A percentile compares a stretch with the other conserved stretches of the same genome.
Conservation (phyloP, 2,329 filamentous ascomycete genomes). For the Exophiala aquamarina region DNA sequence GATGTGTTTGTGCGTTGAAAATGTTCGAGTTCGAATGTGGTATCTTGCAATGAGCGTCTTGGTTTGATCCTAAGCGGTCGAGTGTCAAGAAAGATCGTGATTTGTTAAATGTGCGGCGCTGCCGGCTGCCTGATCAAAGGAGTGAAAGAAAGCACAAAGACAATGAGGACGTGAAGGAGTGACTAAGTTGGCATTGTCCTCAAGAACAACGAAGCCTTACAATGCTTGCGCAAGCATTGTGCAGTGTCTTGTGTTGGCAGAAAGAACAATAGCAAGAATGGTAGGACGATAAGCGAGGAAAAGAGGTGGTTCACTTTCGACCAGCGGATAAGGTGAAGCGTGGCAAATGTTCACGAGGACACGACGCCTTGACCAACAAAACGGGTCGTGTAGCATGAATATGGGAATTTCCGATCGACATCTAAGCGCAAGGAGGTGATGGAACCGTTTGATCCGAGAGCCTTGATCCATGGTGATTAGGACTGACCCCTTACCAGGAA, state of each 20-base stretch:
- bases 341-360: conserved; percentile 10
- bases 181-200: conserved; percentile 21
- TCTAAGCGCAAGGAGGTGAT: conserved; percentile 25
- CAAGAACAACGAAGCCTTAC: conserved; percentile 19
- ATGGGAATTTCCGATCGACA: conserved; percentile 24
- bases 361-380: conserved; percentile 18
- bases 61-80: conserved; percentile 1
- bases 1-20: too few species aligned
- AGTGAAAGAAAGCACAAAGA: conserved; percentile 21
- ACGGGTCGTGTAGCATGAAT: conserved; percentile 18
- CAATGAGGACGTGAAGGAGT: conserved; percentile 19
- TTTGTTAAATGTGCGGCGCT: not conserved
- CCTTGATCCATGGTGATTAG: conserved; percentile 20
- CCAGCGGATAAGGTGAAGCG: conserved; percentile 6
- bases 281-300: conserved; percentile 21
- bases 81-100: conserved; percentile 4
- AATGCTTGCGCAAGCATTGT: conserved; percentile 26
- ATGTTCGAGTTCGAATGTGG: too few species aligned
- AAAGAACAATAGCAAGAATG: conserved; percentile 20
- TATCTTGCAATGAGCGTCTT: too few species aligned
- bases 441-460: conserved; percentile 10
- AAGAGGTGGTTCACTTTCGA: conserved; percentile 10
- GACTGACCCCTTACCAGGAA: conserved; percentile 15
- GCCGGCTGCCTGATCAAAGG: conserved; percentile 15
- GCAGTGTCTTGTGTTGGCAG: conserved; percentile 3